Base-by-base conservation (phyloP, 2,329 filamentous ascomycete genomes). In the Leptosphaerulina australis region DNA sequence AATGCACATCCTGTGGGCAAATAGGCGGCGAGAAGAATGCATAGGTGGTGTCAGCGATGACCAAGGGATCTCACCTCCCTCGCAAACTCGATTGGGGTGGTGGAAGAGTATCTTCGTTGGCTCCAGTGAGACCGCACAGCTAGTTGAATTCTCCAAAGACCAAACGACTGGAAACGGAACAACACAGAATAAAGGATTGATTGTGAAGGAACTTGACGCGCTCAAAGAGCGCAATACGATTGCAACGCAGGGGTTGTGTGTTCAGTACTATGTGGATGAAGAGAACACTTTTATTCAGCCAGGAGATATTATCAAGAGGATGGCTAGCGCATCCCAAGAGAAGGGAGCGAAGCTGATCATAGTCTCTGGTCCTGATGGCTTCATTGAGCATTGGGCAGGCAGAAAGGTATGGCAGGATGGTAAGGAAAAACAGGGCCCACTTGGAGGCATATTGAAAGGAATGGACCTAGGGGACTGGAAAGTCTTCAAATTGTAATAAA, bases 331-430 rank as follows among this genome's bases (percentile, higher is more conserved):
- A 18, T 47, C 53, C 28, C 45, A 61, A 25, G 61, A 63, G 9
- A 63, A 73, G 1, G 79, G 82, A 1, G 83, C 81, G 56, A 86
- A 85, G 52, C 70, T 96, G 15, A 77, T 97, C n/a, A 79, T 96
- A 47, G 83, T 97, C 1, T 96, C 91, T 0, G 94, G 94, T 0
- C 93, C 94, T 0, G 90, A 96, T 44, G 93, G 94, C 0, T 97
- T 97, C 73, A 81, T 97, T 29, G 81, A 83, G 33, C 82, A 88
- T 57, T 90, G 88, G 74, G 90, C 91, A 2, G 93, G 94, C 1
- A 78, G 85, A 8, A 96, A 96, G 74, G 74, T 83, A 3, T 95
- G 90, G 88, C 76, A 80, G 9, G 81, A 81, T 21, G 90, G 91
- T 0, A 77, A 77, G 49, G 88, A 96, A 73, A 78, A 83, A 9